phyloP scores from a whole-genome alignment of 306 rosid genomes.

The Cicer cuneatum region DNA sequence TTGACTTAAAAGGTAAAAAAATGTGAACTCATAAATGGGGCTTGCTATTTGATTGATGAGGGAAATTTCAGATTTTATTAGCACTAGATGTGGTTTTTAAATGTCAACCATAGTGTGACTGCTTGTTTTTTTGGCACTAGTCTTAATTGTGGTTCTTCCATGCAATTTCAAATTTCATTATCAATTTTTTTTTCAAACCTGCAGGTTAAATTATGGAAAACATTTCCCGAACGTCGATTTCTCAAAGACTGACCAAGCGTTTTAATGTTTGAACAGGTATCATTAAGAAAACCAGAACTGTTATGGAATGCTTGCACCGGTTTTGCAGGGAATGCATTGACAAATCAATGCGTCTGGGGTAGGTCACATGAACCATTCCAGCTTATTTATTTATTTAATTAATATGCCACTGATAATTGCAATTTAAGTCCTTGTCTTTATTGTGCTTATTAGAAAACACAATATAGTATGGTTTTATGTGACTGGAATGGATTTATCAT shows the following conservation, averaged over 20 bases:
- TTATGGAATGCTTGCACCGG: conserved; percentile 97
- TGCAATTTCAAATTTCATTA: conserved; percentile 32
- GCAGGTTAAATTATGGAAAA: conserved; percentile 25
- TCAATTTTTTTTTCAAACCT: conserved; percentile 7
- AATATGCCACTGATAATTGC: conserved; percentile 35
- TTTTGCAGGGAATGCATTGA: conserved; percentile 99
- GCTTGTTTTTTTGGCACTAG: conserved; percentile 3
- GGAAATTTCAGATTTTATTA: conserved; percentile 26
- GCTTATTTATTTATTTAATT: conserved; percentile 21
- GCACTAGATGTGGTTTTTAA: conserved; percentile 15
- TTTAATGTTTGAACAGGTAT: conserved; percentile 60
- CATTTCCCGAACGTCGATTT: conserved; percentile 24
- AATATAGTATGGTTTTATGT: conserved; percentile 2
- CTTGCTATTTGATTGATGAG: conserved; percentile 27
- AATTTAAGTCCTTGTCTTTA: conserved; percentile 36
- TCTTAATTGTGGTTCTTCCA: conserved; percentile 20
- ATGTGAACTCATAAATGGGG: conserved; percentile 8
- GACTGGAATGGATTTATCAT: conserved; percentile 28
- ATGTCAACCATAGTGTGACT: conserved; percentile 4
- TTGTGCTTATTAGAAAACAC: conserved; percentile 29
- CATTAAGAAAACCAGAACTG: conserved; percentile 93
- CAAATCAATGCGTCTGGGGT: conserved; percentile 97
- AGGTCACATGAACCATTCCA: conserved; percentile 40
- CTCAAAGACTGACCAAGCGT: conserved; percentile 20
- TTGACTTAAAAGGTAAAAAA: conserved; percentile 1